A percentile compares a stretch with the other conserved stretches of the same genome.
These are phyloP conservation scores for Entamoeba dispar DNA, from an alignment of 208 protist species.

Conservation along the genomic window DNA sequence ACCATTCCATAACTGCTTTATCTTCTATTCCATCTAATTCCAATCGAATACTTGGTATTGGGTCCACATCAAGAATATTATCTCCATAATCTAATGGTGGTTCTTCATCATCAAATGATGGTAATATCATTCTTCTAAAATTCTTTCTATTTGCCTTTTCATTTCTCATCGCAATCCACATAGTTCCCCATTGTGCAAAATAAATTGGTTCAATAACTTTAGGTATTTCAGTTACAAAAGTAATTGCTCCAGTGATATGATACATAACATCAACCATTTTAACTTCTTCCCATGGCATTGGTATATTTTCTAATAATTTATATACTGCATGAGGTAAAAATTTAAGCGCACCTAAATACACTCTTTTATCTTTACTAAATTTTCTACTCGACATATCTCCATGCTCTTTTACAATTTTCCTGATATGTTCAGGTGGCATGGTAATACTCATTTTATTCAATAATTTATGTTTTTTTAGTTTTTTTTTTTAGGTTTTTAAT, in stretches of 20 bases:
- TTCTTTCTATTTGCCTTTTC: constrained; percentile 85
- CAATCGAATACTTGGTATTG: constrained; percentile 46
- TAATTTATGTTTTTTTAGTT: too few species aligned
- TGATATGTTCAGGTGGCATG: constrained; percentile 86
- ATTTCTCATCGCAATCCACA: constrained; percentile 97
- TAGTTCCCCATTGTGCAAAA: constrained; percentile 93
- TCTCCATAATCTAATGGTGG: constrained; percentile 95
- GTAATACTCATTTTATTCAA: not conserved
- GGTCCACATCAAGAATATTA: constrained; percentile 52
- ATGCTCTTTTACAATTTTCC: constrained; percentile 96
- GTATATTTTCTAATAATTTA: constrained; percentile 99
- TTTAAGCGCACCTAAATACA: constrained; percentile 93
- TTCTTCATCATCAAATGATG: constrained; percentile 91
- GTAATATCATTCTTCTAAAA: constrained; percentile 93
- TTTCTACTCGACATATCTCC: constrained; percentile 90
- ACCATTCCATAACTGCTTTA: constrained; percentile 78
- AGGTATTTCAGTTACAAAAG: constrained; percentile 98
- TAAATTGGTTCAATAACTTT: constrained; percentile 84
- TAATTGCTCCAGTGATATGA: constrained; percentile 93
- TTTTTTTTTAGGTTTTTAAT: too few species aligned
- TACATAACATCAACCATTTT: constrained; percentile 76
- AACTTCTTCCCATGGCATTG: constrained; percentile 55
- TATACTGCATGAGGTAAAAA: constrained; percentile 94
- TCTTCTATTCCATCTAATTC: constrained; percentile 92
- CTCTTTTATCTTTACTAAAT: constrained; percentile 90